Evolutionary conservation across 2,329 filamentous ascomycete genomes (phyloP), one percentile per base, ranked within the genome.

Genomic region (Neurospora sp.): DNA sequence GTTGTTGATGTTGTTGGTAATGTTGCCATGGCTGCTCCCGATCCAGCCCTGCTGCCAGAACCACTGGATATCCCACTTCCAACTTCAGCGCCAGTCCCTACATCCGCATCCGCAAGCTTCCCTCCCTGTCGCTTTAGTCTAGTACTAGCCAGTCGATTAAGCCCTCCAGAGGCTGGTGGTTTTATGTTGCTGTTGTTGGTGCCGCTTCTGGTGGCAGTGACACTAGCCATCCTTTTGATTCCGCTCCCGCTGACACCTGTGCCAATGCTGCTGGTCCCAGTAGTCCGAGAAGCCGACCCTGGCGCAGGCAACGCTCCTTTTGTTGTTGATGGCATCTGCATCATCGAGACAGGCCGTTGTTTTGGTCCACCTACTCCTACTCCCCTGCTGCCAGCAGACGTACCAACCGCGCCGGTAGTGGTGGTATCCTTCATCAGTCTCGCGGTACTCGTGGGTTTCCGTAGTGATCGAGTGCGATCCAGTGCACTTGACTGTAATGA

Each of bases 401-500:
- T 57, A 57, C 66, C 11, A 68, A 52, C 46, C 3, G 77, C 74
- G 19, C 12, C 52, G 52, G 52, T 62, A 33, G 12, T 5, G 6
- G 52, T 17, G 8, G 15, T 33, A 28, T 62, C 15, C 52, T 62
- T 62, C 15, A 62, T 62, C 52, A 62, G 23, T 36, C 52, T 33
- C 28, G 52, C 28, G 52, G 52, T 62, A 1, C 46, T 66, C 8
- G n/a, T 72, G 2, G 80, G 83, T 70, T 83, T 83, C 41, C 84
- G 84, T 69, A 87, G 73, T 2, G 85, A 86, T 19, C 83, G 81
- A 38, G 83, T 80, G 68, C 85, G 82, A 52, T 71, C 66, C 15
- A 75, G 67, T 68, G 81, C 78, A 72, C 84, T 74, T 36, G 52
- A 28, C 23, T 62, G 23, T 10, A 62, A 36, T 28, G 52, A 62